phyloP scores from a whole-genome alignment of 257 asterid genomes.

The Voacanga thouarsii region DNA sequence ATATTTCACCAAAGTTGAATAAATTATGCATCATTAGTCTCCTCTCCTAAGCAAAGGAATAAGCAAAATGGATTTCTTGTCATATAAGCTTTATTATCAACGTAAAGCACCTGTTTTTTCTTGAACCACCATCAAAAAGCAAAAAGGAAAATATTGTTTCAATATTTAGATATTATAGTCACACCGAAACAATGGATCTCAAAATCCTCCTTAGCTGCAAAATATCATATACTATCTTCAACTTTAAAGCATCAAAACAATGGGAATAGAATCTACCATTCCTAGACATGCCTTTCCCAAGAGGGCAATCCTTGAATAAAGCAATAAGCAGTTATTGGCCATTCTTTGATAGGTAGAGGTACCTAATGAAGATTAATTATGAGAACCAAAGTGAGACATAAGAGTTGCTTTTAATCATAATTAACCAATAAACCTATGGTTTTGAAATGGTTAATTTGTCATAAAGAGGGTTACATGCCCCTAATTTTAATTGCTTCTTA shows the following conservation, averaged over 20 bases:
- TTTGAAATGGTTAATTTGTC: background rate
- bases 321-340: background rate
- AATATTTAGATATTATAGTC: background rate
- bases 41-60: background rate
- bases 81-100: background rate
- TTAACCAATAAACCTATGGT: background rate
- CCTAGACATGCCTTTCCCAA: background rate
- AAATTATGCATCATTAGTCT: slow-evolving; percentile 1
- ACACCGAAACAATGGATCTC: background rate
- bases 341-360: background rate
- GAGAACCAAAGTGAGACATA: background rate
- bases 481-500: background rate
- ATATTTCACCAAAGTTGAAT: background rate
- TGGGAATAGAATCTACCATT: background rate
- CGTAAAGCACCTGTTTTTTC: background rate
- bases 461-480: background rate
- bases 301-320: background rate
- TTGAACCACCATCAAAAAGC: background rate
- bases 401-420: background rate
- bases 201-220: background rate
- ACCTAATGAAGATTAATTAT: background rate
- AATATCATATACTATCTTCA: background rate
- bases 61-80: background rate
- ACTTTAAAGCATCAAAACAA: background rate
- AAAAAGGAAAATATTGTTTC: background rate